Evolutionary conservation across 306 rosid species (phyloP).

Genomic region (Mucuna pruriens): DNA sequence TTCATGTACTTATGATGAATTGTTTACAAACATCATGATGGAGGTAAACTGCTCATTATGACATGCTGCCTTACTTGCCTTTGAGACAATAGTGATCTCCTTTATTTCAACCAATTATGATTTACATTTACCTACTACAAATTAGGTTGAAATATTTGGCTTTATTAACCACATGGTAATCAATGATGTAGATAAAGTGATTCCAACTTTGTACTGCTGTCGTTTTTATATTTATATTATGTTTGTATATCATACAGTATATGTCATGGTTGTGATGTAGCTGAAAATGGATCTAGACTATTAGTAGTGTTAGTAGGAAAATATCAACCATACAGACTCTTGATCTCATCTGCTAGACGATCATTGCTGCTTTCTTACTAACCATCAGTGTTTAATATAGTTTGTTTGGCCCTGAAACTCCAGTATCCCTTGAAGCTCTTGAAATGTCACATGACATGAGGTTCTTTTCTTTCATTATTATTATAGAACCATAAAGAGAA

Average conservation of each 20-base stretch:
- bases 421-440: slow-evolving; percentile 6
- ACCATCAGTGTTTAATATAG: neutral
- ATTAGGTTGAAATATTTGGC: neutral
- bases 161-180: neutral
- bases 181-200: neutral
- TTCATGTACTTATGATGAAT: neutral
- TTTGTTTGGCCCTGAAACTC: neutral
- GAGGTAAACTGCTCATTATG: too few species aligned
- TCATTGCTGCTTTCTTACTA: neutral
- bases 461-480: neutral
- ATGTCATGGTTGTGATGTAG: neutral
- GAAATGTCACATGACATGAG: slow-evolving; percentile 9
- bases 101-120: too few species aligned
- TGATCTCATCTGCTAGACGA: neutral
- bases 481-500: slow-evolving; percentile 43
- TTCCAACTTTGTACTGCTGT: neutral
- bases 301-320: neutral
- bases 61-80: too few species aligned
- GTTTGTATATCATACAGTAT: neutral
- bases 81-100: too few species aligned
- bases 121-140: neutral
- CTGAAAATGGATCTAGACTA: neutral
- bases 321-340: neutral
- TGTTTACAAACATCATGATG: neutral
- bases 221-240: too few species aligned